Base-by-base conservation (phyloP, 768 basidiomycete genomes). In the Filobasidium wieringae region DNA sequence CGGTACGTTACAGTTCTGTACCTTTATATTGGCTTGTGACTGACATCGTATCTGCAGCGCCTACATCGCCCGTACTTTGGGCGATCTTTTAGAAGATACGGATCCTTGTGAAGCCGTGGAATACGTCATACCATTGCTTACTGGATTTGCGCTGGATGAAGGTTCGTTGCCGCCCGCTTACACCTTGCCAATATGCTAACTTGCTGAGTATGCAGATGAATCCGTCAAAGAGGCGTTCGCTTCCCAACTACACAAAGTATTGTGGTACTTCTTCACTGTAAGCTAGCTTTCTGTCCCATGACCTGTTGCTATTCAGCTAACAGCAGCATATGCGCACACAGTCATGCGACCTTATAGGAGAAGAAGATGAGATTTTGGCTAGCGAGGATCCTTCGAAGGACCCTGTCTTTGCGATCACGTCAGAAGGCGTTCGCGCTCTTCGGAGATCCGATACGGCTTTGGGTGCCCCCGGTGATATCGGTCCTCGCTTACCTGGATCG, bases 121-220 rank as follows among this genome's bases (percentile, higher is more conserved):
- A 72, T 97, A 93, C 68, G 88, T 97, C 57, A 76, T 93, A 19
- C 92, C 92, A 0, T 80, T 95, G n/a, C 80, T 97, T 57, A 85
- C 81, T 51, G 81, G 80, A 40, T 81, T 96, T 29, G 88, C 88
- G 8, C 82, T 86, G 74, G 89, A 92, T 67, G 83, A 88, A 70
- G 88, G 88, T 88, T 24, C 33, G 33, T 37, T 36, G 41, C 12
- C 11, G 32, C 22, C 17, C 26, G 8, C 17, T 40, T 11, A 39
- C 19, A 51, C 51, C n/a, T 53, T 31, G 17, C 43, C 33, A 31
- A 30, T 45, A 17, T 26, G 14, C 19, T 14, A 61, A 0, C 56
- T 64, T 22, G 67, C 37, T 50, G 36, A 27, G 51, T 43, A 22
- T 54, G 14, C 66, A 88, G 90, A 93, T 60, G 90, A 93, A 67